These are phyloP conservation scores for Begonia peltatifolia DNA, from an alignment of 306 rosid species.

Conservation along the genomic window DNA sequence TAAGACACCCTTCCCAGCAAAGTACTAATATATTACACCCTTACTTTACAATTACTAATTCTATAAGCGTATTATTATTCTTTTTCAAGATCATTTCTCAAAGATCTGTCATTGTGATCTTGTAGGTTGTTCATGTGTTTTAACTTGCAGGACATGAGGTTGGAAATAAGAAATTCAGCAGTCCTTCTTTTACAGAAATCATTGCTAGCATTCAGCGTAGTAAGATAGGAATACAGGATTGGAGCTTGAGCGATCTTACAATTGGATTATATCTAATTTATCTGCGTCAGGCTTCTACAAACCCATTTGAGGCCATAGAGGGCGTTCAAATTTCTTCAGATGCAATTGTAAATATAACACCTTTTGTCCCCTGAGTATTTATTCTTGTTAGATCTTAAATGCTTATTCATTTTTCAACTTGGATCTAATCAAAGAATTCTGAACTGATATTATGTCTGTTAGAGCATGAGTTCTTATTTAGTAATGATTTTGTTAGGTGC, in stretches of 20 bases:
- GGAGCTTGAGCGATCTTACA: conserved; percentile 95
- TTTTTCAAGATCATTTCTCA: neutral
- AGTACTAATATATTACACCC: too few species aligned
- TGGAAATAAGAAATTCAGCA: conserved; percentile 32
- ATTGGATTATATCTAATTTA: conserved; percentile 76
- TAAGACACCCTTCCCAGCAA: too few species aligned
- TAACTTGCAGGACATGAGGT: conserved; percentile 38
- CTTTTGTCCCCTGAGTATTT: conserved; percentile 8
- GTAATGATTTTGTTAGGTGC: conserved; percentile 41
- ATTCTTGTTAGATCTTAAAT: conserved; percentile 5
- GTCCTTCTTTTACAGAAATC: conserved; percentile 64
- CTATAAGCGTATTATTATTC: neutral
- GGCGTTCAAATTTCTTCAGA: conserved; percentile 62
- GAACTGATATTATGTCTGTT: conserved; percentile 1
- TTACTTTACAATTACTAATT: too few species aligned
- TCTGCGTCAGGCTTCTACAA: conserved; percentile 74
- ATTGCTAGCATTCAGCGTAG: conserved; percentile 60
- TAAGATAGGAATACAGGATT: conserved; percentile 77
- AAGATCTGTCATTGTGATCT: conserved; percentile 1
- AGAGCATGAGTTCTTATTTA: conserved; percentile 11
- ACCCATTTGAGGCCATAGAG: conserved; percentile 47
- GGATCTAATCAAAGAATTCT: neutral
- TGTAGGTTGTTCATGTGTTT: conserved; percentile 11
- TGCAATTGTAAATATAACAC: conserved; percentile 38
- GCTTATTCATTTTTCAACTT: neutral